These are phyloP conservation scores for Rhypophila decipiens DNA, from an alignment of 495 filamentous ascomycete genomes.

Conservation along the genomic window DNA sequence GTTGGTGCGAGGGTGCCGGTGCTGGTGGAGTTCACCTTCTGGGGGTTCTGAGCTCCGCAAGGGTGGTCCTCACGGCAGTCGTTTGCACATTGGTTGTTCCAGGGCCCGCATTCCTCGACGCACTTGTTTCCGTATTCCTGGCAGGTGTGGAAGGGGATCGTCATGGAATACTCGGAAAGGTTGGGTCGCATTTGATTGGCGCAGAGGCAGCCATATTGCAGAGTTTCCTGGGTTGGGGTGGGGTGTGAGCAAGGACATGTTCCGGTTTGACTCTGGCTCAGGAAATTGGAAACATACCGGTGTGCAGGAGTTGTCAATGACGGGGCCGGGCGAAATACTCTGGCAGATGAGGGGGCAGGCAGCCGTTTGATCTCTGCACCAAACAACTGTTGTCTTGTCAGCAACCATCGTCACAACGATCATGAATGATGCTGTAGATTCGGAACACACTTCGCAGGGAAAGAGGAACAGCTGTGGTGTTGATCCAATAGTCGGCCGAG, in stretches of 20 bases:
- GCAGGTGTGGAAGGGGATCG: constrained; percentile 81
- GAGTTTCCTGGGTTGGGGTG: constrained; percentile 45
- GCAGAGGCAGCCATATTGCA: constrained; percentile 72
- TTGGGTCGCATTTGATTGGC: constrained; percentile 66
- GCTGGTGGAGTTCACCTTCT: constrained; percentile 51
- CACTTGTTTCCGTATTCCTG: constrained; percentile 66
- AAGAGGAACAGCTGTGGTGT: constrained; percentile 52
- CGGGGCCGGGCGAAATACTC: constrained; percentile 49
- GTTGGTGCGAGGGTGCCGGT: constrained; percentile 39
- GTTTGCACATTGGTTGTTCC: constrained; percentile 53
- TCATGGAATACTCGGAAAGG: constrained; percentile 74
- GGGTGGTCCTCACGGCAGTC: constrained; percentile 65
- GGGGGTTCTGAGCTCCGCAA: constrained; percentile 72
- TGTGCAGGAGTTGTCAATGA: constrained; percentile 60
- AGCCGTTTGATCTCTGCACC: constrained; percentile 63
- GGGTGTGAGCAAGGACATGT: constrained; percentile 1
- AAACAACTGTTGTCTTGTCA: constrained; percentile 45
- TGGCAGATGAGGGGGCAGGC: constrained; percentile 75
- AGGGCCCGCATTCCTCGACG: constrained; percentile 49
- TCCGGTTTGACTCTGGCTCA: not conserved
- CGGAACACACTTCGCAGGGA: constrained; percentile 30
- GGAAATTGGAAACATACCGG: constrained; percentile 46
- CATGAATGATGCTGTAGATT: not conserved
- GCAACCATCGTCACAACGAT: too few relatives aligned
- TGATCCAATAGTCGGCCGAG: constrained; percentile 48